Base-by-base conservation (phyloP, 768 basidiomycete species). In the Leucosporidium creatinivorum region DNA sequence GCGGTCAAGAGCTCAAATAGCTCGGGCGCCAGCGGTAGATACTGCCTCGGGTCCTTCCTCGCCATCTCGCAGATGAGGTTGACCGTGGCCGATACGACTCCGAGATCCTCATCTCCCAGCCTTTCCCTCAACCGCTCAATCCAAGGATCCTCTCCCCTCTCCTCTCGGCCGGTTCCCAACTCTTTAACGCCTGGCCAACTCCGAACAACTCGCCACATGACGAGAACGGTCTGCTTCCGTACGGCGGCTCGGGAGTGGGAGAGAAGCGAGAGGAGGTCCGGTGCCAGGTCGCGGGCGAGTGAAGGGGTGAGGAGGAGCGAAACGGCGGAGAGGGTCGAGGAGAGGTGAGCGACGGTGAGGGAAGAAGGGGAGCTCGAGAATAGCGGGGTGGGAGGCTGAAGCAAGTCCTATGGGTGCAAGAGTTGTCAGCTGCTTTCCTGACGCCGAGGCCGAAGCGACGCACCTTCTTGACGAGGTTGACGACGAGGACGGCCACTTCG, bases 401-500 rank as follows among this genome's bases (percentile, higher is more conserved):
- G 84, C 74, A 96, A 79, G 75, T 96, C 92, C 92, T 72, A 49
- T 18, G 23, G 23, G 9, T 0, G 0, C n/a, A 12, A 0, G 9
- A 52, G 36, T 26, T 25, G 31, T 19, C 6, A 21, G 36, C 18
- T 15, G n/a, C 1, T 10, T 26, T 19, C n/a, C 13, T 56, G n/a
- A 28, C 8, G 23, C 6, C 30, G 31, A 33, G 3, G 12, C 44
- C 21, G n/a, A n/a, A 21, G 26, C 5, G 9, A 75, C 85, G 67
- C 66, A 89, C 92, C 84, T 96, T 96, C 82, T 94, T 94, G 70
- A 94, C 79, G 36, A 91, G 81, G 79, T 99, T 99, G 15, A 94
- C 96, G 4, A 94, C 96, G 57, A 98, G 83, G 84, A 99, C 96
- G 26, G 98, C 85, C 28, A 98, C 94, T 74, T 98, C 96, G 1